Evolutionary conservation across 2,329 filamentous ascomycete genomes (phyloP), one percentile per base, ranked within the genome.

Genomic region (Chaetomium olivaceum): DNA sequence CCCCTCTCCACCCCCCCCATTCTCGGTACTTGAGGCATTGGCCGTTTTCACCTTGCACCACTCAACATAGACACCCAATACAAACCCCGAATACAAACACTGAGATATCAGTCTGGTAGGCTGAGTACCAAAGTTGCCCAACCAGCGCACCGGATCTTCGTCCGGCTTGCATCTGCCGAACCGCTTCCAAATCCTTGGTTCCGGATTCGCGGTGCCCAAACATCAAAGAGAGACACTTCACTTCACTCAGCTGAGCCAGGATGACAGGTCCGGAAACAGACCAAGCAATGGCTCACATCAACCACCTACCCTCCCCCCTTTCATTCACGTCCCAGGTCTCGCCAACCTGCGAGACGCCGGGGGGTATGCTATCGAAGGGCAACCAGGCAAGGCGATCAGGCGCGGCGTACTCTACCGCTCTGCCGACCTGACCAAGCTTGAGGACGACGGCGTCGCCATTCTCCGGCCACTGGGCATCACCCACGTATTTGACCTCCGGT

Each of bases 341-440:
- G 81, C 80, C 68, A 92, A 92, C 77, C 88, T 92, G 74, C 84
- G 90, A 62, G 88, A 91, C 73, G 78, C 89, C 29, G 88, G 88
- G 68, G 87, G 87, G 54, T 86, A 88, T 69, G 78, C 82, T 11
- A 73, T 85, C 55, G 64, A 75, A 29, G 71, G 68, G 4, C 64
- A 71, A 14, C 72, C 75, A 11, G 71, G 63, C 60, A 78, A 75
- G 73, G 77, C 75, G 61, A 74, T 91, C 67, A 82, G 83, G 29
- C 78, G 78, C 25, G 80, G 82, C 36, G 72, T 87, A 33, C 78
- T 90, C 64, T 93, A 86, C 77, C 88, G 91, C 64, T 87, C 87
- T 58, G 90, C 88, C 2, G 89, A 92, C 70, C 86, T 89, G 19
- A 85, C 84, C 21, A 78, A 78, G 64, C 78, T 89, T 48, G 86